phyloP scores from a whole-genome alignment of 495 filamentous ascomycete genomes.

The Penicillium paxilli region DNA sequence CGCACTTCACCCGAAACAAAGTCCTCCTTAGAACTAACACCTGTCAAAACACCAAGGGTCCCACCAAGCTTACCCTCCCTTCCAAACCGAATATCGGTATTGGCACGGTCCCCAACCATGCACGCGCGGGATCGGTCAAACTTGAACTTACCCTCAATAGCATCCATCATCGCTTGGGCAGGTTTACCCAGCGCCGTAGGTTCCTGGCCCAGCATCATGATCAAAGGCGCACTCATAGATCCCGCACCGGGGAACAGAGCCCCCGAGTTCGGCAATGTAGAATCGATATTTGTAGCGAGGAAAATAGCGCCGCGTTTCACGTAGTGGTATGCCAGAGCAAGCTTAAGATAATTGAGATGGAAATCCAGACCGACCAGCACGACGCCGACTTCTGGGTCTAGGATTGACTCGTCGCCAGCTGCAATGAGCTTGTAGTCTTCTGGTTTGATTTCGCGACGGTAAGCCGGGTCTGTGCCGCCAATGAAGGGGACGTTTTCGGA shows the following conservation, averaged over 20 bases:
- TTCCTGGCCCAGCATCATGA: constrained; percentile 67
- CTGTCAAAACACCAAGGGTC: constrained; percentile 88
- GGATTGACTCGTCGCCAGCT: constrained; percentile 59
- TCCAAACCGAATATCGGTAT: constrained; percentile 97
- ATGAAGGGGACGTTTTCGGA: constrained; percentile 76
- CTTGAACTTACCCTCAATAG: constrained; percentile 91
- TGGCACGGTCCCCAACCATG: constrained; percentile 93
- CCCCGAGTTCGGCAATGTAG: constrained; percentile 76
- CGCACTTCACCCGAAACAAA: constrained; percentile 72
- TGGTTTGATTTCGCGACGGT: constrained; percentile 71
- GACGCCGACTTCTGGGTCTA: constrained; percentile 85
- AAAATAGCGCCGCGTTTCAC: constrained; percentile 80
- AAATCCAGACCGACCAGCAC: constrained; percentile 90
- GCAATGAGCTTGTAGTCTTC: constrained; percentile 78
- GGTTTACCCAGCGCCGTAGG: constrained; percentile 88
- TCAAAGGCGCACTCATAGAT: constrained; percentile 73
- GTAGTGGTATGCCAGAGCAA: constrained; percentile 81
- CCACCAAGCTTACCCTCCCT: constrained; percentile 88
- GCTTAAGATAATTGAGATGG: constrained; percentile 92
- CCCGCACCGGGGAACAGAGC: constrained; percentile 92
- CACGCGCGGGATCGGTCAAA: constrained; percentile 84
- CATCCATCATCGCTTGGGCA: constrained; percentile 98
- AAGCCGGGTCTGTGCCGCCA: constrained; percentile 83
- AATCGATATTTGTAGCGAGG: constrained; percentile 90
- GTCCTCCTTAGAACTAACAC: constrained; percentile 76